Base-by-base conservation (phyloP, 805 yeast genomes). In the Candida nemodendra region DNA sequence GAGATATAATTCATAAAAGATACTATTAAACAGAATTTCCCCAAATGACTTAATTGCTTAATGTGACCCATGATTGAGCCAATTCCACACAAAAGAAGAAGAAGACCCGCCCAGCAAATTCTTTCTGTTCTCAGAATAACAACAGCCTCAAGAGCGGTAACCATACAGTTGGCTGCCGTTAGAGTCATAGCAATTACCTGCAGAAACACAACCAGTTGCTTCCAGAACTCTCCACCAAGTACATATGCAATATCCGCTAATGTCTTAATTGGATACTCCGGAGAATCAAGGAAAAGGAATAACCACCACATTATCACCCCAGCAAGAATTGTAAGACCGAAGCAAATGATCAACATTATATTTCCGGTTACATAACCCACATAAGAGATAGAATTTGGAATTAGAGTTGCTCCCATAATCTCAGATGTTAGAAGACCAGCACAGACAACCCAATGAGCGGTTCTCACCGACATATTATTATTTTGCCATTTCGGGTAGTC, bases 171-270 rank as follows among this genome's bases (percentile, higher is more conserved):
- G 9, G 72, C 70, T 14, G 68, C 68, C 37, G 64, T 66, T 39
- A 68, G 50, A 24, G 69, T 47, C 54, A 69, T 46, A 48, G 68
- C 72, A 29, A 68, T 40, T 32, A 59, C 52, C 48, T 69, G 74
- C 18, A 70, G 48, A 17, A 53, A 39, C 34, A 61, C 70, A 25
- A 64, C 54, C 18, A 50, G 41, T 36, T 49, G 46, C 30, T 65
- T 57, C 24, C 53, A 51, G 18, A 51, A 38, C 22, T 47, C 47
- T 8, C 71, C 72, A 49, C 61, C 57, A 18, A 64, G 33, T 32
- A 72, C 60, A 11, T 63, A 57, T 7, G 63, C 68, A 22, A 69
- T 38, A 35, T 69, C 74, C 26, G 71, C 65, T 56, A 60, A 68
- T 3, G 66, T 64, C 27, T 63, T 57, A 33, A 70, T 44, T 7